These are phyloP conservation scores for Naumovozyma dairenensis DNA, from an alignment of 805 yeast species.

Conservation along the genomic window DNA sequence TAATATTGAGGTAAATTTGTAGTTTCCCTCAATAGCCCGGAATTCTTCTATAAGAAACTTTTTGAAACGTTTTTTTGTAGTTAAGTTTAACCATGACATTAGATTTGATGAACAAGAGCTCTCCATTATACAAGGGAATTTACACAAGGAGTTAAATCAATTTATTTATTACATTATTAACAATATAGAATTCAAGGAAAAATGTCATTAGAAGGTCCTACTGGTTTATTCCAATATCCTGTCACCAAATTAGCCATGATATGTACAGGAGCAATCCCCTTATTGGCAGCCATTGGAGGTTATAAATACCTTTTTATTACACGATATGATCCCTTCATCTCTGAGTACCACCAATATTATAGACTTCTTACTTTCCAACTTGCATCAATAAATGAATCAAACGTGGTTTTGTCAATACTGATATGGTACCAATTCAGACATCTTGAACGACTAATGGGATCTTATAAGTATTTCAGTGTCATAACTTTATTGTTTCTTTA, in stretches of 20 bases:
- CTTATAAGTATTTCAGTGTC: slow-evolving; percentile 41
- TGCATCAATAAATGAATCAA: slow-evolving; percentile 50
- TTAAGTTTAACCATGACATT: too few species aligned
- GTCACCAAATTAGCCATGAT: slow-evolving; percentile 23
- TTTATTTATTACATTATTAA: too few species aligned
- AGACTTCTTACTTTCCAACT: slow-evolving; percentile 41
- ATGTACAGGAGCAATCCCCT: slow-evolving; percentile 17
- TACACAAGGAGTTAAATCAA: too few species aligned
- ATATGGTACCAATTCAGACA: slow-evolving; percentile 43
- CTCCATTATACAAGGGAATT: too few species aligned
- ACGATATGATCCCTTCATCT: slow-evolving; percentile 38
- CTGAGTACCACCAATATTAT: slow-evolving; percentile 50
- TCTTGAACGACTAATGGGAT: slow-evolving; percentile 49
- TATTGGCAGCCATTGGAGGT: slow-evolving; percentile 21
- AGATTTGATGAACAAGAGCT: too few species aligned
- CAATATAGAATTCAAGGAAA: too few species aligned
- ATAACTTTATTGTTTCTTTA: slow-evolving; percentile 38
- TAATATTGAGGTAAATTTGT: too few species aligned
- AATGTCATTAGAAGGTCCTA: slow-evolving; percentile 14
- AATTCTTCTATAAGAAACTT: too few species aligned
- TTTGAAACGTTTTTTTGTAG: too few species aligned
- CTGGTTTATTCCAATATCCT: slow-evolving; percentile 17
- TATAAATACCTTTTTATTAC: slow-evolving; percentile 23
- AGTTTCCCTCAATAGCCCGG: too few species aligned
- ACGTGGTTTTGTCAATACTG: slow-evolving; percentile 38